Conservation (phyloP, 148 eudicot genomes). For the Cornus florida region DNA sequence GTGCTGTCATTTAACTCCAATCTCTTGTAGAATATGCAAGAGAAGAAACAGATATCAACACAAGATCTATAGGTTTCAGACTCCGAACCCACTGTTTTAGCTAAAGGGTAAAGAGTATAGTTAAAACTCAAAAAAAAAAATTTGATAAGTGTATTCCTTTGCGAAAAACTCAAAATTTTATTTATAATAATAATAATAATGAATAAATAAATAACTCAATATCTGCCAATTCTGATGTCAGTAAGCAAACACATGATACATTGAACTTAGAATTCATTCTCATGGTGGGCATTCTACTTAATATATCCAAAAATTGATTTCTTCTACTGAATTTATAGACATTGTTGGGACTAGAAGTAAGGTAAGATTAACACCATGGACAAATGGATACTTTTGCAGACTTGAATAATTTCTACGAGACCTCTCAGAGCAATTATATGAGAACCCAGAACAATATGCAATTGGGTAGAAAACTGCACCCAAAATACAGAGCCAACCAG, state of each 20-base stretch:
- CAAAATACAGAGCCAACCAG: no score
- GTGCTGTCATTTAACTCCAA: constrained; percentile 74
- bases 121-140: constrained; percentile 35
- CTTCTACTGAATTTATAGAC: no score
- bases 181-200: no score
- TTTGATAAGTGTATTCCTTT: no score
- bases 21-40: constrained; percentile 41
- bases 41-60: constrained; percentile 82
- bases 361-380: neutral
- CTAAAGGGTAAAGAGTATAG: constrained; percentile 38
- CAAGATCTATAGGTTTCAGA: constrained; percentile 52
- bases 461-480: no score
- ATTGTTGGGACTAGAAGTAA: no score
- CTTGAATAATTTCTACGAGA: neutral
- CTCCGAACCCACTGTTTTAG: constrained; percentile 24
- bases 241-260: no score
- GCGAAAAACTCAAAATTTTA: constrained; percentile 22
- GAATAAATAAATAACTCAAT: constrained; percentile 22
- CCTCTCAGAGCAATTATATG: neutral
- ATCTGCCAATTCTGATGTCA: no score
- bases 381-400: neutral
- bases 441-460: neutral
- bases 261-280: no score
- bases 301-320: no score
- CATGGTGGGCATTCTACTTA: no score